These are phyloP conservation scores for Corylus avellana DNA, from an alignment of 306 rosid species.

Conservation along the genomic window DNA sequence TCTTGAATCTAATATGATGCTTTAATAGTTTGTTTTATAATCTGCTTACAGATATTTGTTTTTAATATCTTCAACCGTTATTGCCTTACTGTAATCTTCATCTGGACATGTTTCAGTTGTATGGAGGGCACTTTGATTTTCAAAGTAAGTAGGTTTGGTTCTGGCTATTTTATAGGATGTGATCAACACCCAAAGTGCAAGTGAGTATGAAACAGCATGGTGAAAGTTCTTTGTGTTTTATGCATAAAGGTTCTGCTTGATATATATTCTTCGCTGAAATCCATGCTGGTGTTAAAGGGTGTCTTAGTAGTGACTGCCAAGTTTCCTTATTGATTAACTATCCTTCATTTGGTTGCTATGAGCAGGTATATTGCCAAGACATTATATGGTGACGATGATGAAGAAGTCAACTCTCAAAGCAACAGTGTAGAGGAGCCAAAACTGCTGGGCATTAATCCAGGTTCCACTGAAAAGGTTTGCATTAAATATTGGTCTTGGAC, in stretches of 20 bases:
- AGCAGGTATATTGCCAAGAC: conserved; percentile 89
- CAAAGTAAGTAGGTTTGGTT: conserved; percentile 90
- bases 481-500: conserved; percentile 9
- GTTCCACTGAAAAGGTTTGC: conserved; percentile 72
- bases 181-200: conserved; percentile 97
- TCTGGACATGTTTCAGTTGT: conserved; percentile 63
- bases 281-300: not conserved
- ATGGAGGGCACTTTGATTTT: conserved; percentile 78
- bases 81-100: conserved; percentile 17
- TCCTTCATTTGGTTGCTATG: conserved; percentile 33
- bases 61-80: conserved; percentile 23
- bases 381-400: conserved; percentile 65
- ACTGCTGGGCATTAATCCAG: conserved; percentile 67
- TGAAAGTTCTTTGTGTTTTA: conserved; percentile 9
- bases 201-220: conserved; percentile 51
- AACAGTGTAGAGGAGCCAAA: conserved; percentile 65
- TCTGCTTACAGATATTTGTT: conserved; percentile 9
- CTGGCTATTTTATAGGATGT: conserved; percentile 94
- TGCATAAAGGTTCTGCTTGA: conserved; percentile 18
- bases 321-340: not conserved
- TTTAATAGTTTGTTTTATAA: conserved; percentile 5
- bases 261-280: conserved; percentile 7
- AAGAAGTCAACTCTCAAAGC: conserved; percentile 48
- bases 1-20: not conserved
- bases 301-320: not conserved